Evolutionary conservation across 495 filamentous ascomycete genomes (phyloP).

Genomic region (Annulohypoxylon stygium): DNA sequence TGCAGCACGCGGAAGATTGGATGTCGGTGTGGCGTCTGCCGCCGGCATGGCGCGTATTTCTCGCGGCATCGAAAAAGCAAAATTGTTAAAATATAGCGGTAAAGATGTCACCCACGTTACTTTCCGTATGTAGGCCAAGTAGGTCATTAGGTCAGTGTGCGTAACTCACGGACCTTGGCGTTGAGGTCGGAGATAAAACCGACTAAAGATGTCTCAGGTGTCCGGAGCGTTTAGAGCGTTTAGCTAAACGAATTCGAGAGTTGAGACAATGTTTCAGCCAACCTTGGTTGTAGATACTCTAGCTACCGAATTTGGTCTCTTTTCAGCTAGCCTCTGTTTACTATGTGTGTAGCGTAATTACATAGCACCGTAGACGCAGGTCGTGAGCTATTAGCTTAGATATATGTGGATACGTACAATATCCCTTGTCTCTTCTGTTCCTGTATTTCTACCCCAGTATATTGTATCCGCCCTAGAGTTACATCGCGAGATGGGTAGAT

Average conservation of each 20-base stretch:
- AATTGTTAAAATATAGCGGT: neutral
- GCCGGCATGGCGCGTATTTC: neutral
- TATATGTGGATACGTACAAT: slow-evolving; percentile 8
- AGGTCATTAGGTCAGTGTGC: slow-evolving; percentile 7
- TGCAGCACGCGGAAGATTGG: slow-evolving; percentile 8
- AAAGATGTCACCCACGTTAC: neutral
- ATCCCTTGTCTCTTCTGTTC: neutral
- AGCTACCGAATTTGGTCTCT: slow-evolving; percentile 4
- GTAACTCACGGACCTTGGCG: slow-evolving; percentile 23
- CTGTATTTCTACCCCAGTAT: slow-evolving; percentile 29
- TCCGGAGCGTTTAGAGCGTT: slow-evolving; percentile 6
- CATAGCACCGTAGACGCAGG: neutral
- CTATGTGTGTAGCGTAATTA: slow-evolving; percentile 2
- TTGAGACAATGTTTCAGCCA: slow-evolving; percentile 27
- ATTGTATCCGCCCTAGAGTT: slow-evolving; percentile 39
- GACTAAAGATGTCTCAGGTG: slow-evolving; percentile 36
- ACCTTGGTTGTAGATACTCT: slow-evolving; percentile 15
- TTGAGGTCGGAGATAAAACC: slow-evolving; percentile 12
- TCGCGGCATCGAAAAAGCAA: neutral
- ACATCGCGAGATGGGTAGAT: slow-evolving; percentile 41
- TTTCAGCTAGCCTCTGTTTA: slow-evolving; percentile 4
- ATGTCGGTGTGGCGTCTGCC: slow-evolving; percentile 13
- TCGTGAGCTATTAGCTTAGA: neutral
- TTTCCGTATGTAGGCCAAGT: neutral
- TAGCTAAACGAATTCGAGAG: slow-evolving; percentile 23